Evolutionary conservation across 306 rosid species (phyloP), one percentile per base, ranked within the genome.

Genomic region (Coriaria nepalensis): DNA sequence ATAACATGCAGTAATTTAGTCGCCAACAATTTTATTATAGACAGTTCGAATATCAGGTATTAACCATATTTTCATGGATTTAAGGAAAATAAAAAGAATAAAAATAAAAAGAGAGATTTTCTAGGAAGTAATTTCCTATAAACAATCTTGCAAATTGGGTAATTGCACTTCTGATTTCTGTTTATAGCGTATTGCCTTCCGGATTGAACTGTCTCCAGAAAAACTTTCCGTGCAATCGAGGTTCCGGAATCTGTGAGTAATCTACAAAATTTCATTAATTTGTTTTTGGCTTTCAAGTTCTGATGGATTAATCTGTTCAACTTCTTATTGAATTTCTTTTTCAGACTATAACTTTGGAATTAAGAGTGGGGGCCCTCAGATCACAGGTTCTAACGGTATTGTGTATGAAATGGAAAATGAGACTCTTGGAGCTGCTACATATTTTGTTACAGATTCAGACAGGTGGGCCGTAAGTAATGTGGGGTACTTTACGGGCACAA

Each of bases 401-500:
- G 55, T 9, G 40, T 82, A 55, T 62, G 77, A 75, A 46, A 64
- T 2, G 39, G 94, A 87, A 0, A 62, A 75, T 45, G 78, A 35
- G 13, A 49, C 78, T 41, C 83, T 86, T 40, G 84, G 96, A 50
- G 69, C 94, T 7, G 81, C 96, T 36, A 60, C 76, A 13, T 79
- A 82, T 68, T 86, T 43, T 67, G 86, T 75, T 43, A 68, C 75
- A 8, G 64, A 46, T 53, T 36, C 77, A 29, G 33, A 13, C 6
- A 75, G 74, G 66, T 79, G 96, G 96, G 92, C 67, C 7, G 77
- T 75, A 52, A 87, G 92, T 57, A 87, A 79, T 42, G 77, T 78
- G 13, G 94, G 96, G 53, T 50, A 48, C 8, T 87, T 73, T 50
- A 61, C 68, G 0, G 70, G 66, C 9, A 51, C 0, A 47, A 68